Evolutionary conservation across 2,329 filamentous ascomycete species (phyloP).

Genomic region (Aspergillus tubingensis): DNA sequence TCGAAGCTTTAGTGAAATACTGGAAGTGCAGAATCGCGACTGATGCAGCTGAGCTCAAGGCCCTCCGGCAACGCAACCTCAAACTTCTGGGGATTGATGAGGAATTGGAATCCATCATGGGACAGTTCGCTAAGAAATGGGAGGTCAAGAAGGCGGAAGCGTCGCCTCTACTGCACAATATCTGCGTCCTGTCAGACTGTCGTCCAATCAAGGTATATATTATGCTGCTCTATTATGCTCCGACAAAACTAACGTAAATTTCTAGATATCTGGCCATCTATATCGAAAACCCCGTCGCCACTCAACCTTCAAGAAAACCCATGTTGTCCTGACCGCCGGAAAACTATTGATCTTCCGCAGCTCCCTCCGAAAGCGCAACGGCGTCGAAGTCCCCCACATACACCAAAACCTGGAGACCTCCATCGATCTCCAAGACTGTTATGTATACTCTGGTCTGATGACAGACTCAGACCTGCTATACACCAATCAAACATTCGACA

Average conservation of each 20-base stretch:
- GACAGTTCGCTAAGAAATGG: slow-evolving; percentile 68
- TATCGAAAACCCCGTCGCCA: slow-evolving; percentile 66
- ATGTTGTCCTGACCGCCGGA: slow-evolving; percentile 62
- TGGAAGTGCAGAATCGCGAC: slow-evolving; percentile 60
- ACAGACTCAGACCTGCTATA: slow-evolving; percentile 65
- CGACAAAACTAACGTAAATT: slow-evolving; percentile 8
- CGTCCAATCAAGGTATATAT: slow-evolving; percentile 55
- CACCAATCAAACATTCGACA: slow-evolving; percentile 65
- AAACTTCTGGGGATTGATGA: slow-evolving; percentile 64
- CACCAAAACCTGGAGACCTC: slow-evolving; percentile 63
- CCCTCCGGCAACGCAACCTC: slow-evolving; percentile 60
- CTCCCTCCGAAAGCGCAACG: slow-evolving; percentile 56
- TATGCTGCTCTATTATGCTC: neutral
- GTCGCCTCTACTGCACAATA: slow-evolving; percentile 66
- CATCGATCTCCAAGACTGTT: slow-evolving; percentile 63
- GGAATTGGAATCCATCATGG: slow-evolving; percentile 64
- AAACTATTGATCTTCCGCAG: slow-evolving; percentile 65
- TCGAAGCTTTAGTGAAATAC: slow-evolving; percentile 60
- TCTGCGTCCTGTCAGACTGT: slow-evolving; percentile 66
- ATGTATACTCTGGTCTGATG: slow-evolving; percentile 65
- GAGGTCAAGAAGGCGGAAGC: slow-evolving; percentile 65
- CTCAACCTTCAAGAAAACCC: slow-evolving; percentile 61
- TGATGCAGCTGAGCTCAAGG: slow-evolving; percentile 61
- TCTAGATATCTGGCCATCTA: slow-evolving; percentile 59
- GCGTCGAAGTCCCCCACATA: slow-evolving; percentile 59